Evolutionary conservation across 306 rosid genomes (phyloP), one percentile per base, ranked within the genome.

Genomic region (Cercis canadensis): DNA sequence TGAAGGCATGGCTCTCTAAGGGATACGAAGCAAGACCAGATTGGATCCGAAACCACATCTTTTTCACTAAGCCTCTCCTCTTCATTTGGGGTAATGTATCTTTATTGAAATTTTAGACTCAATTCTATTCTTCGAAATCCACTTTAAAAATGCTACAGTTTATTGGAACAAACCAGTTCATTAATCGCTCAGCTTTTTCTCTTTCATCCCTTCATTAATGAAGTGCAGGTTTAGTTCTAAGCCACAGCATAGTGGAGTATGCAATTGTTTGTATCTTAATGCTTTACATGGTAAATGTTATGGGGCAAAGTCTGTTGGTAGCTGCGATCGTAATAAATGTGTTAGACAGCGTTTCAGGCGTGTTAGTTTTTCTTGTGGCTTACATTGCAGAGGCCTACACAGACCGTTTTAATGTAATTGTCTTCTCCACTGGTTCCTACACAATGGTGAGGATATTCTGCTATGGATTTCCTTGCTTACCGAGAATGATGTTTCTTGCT

Each of bases 241-340:
- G 32, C n/a, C 34, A 53, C 57, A 53, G 33, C 57, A 53, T 53
- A 21, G 34, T 53, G 34, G 58, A 53, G 34, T 53, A 53, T 53
- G 58, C 14, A 10, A 21, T 14, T 53, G 34, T 21, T 14, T 53
- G 58, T 11, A 8, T 53, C n/a, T 21, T 53, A 11, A 53, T 53
- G 58, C 10, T 53, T 19, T 53, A 53, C 58, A 2, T 53, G 34
- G 10, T 6, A 2, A 10, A 11, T 21, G 1, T 19, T 19, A 53
- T 53, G 6, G 7, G 34, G 58, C 19, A 52, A 8, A 21, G 34
- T 24, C n/a, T 53, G 12, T 11, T 10, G 14, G 7, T 18, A 18
- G 15, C 58, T 21, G n/a, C 58, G 4, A 53, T 53, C 34, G 8
- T 53, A 2, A 19, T 21, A 19, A 53, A 53, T 10, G 0, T 4